Conservation (phyloP, 73 alveolate species). For the Stentor coeruleus region DNA sequence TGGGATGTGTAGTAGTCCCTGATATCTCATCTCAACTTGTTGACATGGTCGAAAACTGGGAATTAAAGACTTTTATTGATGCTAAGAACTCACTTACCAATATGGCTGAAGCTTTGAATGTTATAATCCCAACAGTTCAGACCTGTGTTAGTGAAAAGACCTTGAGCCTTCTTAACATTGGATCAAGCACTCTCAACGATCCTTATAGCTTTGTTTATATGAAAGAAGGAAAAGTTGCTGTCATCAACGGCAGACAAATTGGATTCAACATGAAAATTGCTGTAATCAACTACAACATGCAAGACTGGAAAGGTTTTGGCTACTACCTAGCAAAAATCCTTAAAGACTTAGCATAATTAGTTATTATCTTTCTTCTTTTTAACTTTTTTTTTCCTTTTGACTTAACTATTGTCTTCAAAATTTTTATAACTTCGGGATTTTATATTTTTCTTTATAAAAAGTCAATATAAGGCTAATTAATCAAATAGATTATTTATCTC, state of each 20-base stretch:
- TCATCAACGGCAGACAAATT: neutral
- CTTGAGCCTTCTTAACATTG: neutral
- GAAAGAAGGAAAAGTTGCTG: neutral
- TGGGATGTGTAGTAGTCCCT: neutral
- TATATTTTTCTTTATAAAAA: no score
- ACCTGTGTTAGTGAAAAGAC: neutral
- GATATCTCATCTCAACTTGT: neutral
- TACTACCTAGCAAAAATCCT: neutral
- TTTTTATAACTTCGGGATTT: no score
- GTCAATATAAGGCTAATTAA: no score
- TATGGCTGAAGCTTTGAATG: neutral
- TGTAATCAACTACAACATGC: neutral
- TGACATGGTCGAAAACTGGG: neutral
- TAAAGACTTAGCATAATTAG: neutral
- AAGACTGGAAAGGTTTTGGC: neutral
- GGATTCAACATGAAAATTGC: neutral
- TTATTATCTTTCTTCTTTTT: no score
- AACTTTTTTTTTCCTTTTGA: no score
- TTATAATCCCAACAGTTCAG: no score
- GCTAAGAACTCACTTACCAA: neutral
- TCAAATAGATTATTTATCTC: no score
- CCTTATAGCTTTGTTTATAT: conserved; percentile 1
- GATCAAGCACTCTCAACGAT: neutral
- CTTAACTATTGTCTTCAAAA: no score
- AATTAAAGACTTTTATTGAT: neutral